Percentiles rank a stretch among this genome's conserved stretches.
phyloP scores from a whole-genome alignment of 2,329 filamentous ascomycete species.

The Neofusicoccum cordaticola region DNA sequence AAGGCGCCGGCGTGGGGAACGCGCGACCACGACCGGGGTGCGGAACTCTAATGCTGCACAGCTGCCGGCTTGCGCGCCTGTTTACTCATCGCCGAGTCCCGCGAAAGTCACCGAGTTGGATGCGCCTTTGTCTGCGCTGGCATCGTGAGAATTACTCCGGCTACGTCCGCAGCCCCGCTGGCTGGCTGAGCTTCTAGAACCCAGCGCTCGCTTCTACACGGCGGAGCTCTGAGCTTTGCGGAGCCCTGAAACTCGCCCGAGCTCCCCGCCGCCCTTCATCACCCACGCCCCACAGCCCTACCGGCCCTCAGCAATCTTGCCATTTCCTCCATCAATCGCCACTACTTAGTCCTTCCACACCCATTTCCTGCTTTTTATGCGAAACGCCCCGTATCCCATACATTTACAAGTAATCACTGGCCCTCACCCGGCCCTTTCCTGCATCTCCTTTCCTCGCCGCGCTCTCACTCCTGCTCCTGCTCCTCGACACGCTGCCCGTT shows the following conservation, averaged over 20 bases:
- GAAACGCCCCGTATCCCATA: background rate
- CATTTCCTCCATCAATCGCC: background rate
- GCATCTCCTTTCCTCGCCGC: slow-evolving; percentile 20
- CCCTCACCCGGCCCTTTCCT: slow-evolving; percentile 24
- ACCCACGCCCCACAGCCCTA: background rate
- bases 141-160: background rate
- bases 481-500: slow-evolving; percentile 1
- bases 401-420: slow-evolving; percentile 27
- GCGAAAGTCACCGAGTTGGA: too few relatives aligned
- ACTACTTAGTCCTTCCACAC: background rate
- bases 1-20: background rate
- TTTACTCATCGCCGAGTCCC: too few relatives aligned
- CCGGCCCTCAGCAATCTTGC: background rate
- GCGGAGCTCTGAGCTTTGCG: background rate
- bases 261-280: slow-evolving; percentile 1
- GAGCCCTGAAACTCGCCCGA: slow-evolving; percentile 4
- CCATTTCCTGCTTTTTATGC: background rate
- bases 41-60: too few relatives aligned
- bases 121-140: too few relatives aligned
- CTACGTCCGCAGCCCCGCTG: background rate
- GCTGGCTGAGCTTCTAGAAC: background rate
- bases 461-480: slow-evolving; percentile 14
- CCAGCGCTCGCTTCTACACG: background rate
- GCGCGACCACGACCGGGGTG: too few relatives aligned
- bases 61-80: too few relatives aligned